Evolutionary conservation across 257 asterid genomes (phyloP).

Genomic region (Schizonepeta tenuifolia): DNA sequence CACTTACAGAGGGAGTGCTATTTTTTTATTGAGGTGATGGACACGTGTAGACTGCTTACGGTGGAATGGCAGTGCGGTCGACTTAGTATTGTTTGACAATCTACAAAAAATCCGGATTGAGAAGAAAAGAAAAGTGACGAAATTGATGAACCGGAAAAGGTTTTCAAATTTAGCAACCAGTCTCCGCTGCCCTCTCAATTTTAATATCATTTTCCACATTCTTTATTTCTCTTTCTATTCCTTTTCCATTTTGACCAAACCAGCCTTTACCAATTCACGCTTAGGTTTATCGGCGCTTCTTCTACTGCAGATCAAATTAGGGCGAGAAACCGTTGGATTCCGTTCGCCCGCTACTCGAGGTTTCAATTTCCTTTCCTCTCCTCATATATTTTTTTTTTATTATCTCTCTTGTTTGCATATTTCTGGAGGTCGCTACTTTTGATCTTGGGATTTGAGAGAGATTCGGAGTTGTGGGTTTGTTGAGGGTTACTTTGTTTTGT

Average conservation of each 20-base stretch:
- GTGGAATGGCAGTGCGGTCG: too few relatives aligned
- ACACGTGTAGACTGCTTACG: too few relatives aligned
- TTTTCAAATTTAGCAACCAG: neutral
- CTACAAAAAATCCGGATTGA: too few relatives aligned
- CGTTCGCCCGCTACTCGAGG: slow-evolving; percentile 18
- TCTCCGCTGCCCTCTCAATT: neutral
- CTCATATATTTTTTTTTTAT: neutral
- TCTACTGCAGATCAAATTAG: neutral
- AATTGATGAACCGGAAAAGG: too few relatives aligned
- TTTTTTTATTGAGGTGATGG: too few relatives aligned
- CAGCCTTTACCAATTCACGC: neutral
- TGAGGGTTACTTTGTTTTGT: slow-evolving; percentile 7
- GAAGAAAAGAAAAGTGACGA: too few relatives aligned
- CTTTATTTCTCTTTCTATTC: neutral
- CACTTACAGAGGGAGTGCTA: too few relatives aligned
- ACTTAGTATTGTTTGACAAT: too few relatives aligned
- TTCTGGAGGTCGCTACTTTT: too few relatives aligned
- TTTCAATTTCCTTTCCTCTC: slow-evolving; percentile 23
- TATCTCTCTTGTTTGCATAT: neutral
- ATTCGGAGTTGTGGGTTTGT: slow-evolving; percentile 9
- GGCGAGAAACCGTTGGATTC: neutral
- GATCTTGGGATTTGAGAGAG: slow-evolving; percentile 18
- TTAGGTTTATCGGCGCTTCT: slow-evolving; percentile 14
- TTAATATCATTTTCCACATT: slow-evolving; percentile 9
- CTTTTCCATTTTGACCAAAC: slow-evolving; percentile 10